These are phyloP conservation scores for Elaeagnus macrophylla DNA, from an alignment of 306 rosid genomes.

Conservation along the genomic window DNA sequence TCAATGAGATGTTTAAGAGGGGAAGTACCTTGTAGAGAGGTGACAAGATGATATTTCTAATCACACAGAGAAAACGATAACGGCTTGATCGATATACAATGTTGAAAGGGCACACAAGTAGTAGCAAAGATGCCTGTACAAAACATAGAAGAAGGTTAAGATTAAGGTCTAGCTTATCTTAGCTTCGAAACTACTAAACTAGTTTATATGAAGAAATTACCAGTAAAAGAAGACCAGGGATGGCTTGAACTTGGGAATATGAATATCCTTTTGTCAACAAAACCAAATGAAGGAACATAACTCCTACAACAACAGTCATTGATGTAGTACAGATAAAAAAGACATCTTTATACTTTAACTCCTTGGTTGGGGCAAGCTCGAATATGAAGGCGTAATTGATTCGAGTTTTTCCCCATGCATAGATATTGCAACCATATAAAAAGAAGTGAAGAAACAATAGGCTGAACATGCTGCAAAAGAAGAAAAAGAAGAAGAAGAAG, in stretches of 20 bases:
- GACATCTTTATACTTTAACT: constrained; percentile 75
- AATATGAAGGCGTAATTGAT: constrained; percentile 87
- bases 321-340: constrained; percentile 78
- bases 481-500: neutral
- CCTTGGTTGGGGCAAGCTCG: constrained; percentile 61
- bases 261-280: constrained; percentile 71
- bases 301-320: constrained; percentile 68
- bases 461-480: constrained; percentile 83
- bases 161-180: neutral
- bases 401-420: constrained; percentile 81
- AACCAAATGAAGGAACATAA: constrained; percentile 67
- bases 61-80: constrained; percentile 56
- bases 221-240: constrained; percentile 77
- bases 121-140: constrained; percentile 52
- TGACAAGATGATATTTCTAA: constrained; percentile 77
- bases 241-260: constrained; percentile 57
- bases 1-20: neutral
- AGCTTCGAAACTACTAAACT: neutral
- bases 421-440: constrained; percentile 86
- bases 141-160: constrained; percentile 12
- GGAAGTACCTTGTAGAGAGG: constrained; percentile 83
- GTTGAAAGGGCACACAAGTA: constrained; percentile 75
- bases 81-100: constrained; percentile 76
- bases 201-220: constrained; percentile 30
- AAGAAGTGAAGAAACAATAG: constrained; percentile 85